These are phyloP conservation scores for Pseudovirgaria hyperparasitica DNA, from an alignment of 2,329 filamentous ascomycete species.

Conservation along the genomic window DNA sequence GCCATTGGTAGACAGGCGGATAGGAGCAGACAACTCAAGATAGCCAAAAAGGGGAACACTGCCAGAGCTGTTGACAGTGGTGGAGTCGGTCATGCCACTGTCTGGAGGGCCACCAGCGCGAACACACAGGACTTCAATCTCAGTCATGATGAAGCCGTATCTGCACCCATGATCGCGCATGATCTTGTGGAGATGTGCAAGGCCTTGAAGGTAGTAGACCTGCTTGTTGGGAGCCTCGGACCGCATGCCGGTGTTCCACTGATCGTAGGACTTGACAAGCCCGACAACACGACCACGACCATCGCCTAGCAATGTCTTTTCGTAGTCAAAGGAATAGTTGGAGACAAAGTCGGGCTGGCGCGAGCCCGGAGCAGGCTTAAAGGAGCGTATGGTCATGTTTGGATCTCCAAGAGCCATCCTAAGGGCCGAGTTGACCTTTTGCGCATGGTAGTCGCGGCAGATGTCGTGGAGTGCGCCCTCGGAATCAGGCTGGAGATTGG, in stretches of 20 bases:
- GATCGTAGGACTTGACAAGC: constrained; percentile 81
- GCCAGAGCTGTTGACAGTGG: constrained; percentile 32
- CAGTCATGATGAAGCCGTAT: constrained; percentile 92
- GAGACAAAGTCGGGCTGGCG: constrained; percentile 54
- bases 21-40: constrained; percentile 56
- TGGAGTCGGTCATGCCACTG: constrained; percentile 17
- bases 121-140: constrained; percentile 87
- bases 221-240: constrained; percentile 72
- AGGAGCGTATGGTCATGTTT: constrained; percentile 38
- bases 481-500: constrained; percentile 61
- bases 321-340: constrained; percentile 42
- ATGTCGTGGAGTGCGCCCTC: constrained; percentile 64
- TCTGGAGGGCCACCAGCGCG: constrained; percentile 51
- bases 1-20: constrained; percentile 36
- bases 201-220: constrained; percentile 76
- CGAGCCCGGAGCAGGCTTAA: constrained; percentile 23
- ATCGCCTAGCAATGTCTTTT: constrained; percentile 35
- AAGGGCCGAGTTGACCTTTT: constrained; percentile 77
- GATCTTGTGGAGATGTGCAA: constrained; percentile 73
- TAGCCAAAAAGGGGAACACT: constrained; percentile 71
- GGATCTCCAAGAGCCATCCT: constrained; percentile 59
- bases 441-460: constrained; percentile 66
- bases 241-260: constrained; percentile 93
- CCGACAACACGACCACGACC: constrained; percentile 55
- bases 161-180: constrained; percentile 91